Evolutionary conservation across 805 yeast genomes (phyloP), one percentile per base, ranked within the genome.

Genomic region (Pichia gijzeniarum): DNA sequence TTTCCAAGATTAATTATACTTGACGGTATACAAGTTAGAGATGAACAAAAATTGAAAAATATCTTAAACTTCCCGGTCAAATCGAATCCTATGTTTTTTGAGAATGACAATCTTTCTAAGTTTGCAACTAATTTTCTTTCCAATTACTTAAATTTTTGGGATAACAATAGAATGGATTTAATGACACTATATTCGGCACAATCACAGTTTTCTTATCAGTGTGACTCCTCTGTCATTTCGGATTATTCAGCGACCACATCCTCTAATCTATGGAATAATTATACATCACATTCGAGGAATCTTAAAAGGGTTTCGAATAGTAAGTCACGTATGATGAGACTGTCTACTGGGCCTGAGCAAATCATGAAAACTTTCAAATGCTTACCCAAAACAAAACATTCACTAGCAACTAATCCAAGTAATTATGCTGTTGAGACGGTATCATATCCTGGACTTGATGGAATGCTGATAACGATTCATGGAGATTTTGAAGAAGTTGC

Each of bases 1-100:
- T 93, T 93, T 67, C 97, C 98, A n/a, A 71, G 83, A 47, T 71
- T 91, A 44, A 72, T 82, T 4, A 72, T 89, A 18, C 67, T 93
- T 35, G 95, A 93, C 64, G 95, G 93, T 19, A 78, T 77, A 41
- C 63, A 79, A 3, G 76, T 93, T 16, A 74, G 97, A 51, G 88
- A 86, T 60, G 95, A 83, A 61, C 65, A 65, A 39, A 81, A 78
- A 45, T 62, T 87, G 34, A 61, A 62, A 5, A 50, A 64, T 18
- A 73, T 81, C 35, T 72, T 75, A 53, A 68, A 70, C 5, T 72
- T 84, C 42, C 88, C 87, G 10, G 65, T 80, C 35, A 64, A 64
- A 14, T 63, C 67, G 16, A 76, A 76, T 43, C 82, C 79, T 48
- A 79, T 82, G 67, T 93, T 91, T 60, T 90, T 90, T 62, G 96